A percentile compares a stretch with the other conserved stretches of the same genome.
Evolutionary conservation across 2,329 filamentous ascomycete species (phyloP).

Genomic region (Penicillium sp.): DNA sequence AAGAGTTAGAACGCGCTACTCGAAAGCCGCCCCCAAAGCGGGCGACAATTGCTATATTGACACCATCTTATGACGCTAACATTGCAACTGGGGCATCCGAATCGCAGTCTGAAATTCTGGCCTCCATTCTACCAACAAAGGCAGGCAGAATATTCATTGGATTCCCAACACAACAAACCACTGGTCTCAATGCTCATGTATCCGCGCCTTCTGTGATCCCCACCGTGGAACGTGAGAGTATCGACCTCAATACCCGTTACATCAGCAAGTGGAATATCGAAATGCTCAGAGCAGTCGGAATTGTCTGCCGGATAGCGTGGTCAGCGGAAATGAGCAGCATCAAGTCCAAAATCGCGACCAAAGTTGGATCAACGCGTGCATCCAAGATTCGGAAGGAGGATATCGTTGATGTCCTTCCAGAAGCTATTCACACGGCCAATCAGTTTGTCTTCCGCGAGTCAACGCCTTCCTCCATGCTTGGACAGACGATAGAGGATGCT

Average conservation of each 20-base stretch:
- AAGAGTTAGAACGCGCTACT: slow-evolving; percentile 87
- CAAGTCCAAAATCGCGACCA: slow-evolving; percentile 51
- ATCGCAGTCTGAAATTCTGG: slow-evolving; percentile 64
- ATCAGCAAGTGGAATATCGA: slow-evolving; percentile 94
- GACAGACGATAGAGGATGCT: slow-evolving; percentile 82
- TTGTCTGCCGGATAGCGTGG: slow-evolving; percentile 84
- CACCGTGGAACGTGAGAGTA: slow-evolving; percentile 92
- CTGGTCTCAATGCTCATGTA: slow-evolving; percentile 85
- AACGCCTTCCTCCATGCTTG: slow-evolving; percentile 77
- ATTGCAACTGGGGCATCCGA: slow-evolving; percentile 56
- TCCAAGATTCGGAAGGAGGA: slow-evolving; percentile 57
- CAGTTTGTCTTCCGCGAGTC: slow-evolving; percentile 87
- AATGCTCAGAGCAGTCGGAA: slow-evolving; percentile 82
- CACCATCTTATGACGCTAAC: slow-evolving; percentile 81
- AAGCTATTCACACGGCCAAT: slow-evolving; percentile 74
- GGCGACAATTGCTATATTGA: slow-evolving; percentile 80
- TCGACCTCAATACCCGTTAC: slow-evolving; percentile 91
- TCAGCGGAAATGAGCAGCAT: slow-evolving; percentile 78
- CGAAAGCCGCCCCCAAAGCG: slow-evolving; percentile 92
- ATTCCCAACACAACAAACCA: slow-evolving; percentile 95
- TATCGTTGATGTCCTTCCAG: slow-evolving; percentile 63
- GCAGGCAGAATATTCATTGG: slow-evolving; percentile 93
- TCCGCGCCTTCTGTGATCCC: slow-evolving; percentile 95
- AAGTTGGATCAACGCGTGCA: slow-evolving; percentile 26
- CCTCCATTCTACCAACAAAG: slow-evolving; percentile 81